Conservation (phyloP, 805 yeast genomes). For the Ogataea haglerorum region DNA sequence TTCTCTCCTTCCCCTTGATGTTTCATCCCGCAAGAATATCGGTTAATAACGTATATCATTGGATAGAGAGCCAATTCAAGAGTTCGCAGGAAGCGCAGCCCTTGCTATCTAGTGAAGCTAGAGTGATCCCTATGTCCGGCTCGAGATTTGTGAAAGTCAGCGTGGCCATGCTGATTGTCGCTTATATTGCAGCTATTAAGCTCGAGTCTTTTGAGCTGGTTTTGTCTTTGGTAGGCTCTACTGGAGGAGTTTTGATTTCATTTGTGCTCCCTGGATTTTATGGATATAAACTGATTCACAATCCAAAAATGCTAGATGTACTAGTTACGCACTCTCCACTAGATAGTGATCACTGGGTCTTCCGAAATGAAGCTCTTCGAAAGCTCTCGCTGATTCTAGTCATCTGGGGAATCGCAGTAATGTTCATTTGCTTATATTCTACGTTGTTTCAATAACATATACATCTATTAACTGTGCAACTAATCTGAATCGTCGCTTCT, state of each 20-base stretch:
- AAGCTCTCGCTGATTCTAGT: slow-evolving; percentile 37
- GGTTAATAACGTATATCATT: slow-evolving; percentile 59
- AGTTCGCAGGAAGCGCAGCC: slow-evolving; percentile 4
- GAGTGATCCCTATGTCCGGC: slow-evolving; percentile 44
- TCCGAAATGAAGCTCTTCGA: slow-evolving; percentile 20
- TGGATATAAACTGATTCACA: slow-evolving; percentile 54
- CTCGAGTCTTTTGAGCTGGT: slow-evolving; percentile 66
- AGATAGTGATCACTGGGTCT: slow-evolving; percentile 23
- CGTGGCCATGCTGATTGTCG: slow-evolving; percentile 38
- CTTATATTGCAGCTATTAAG: slow-evolving; percentile 56
- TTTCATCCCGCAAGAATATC: slow-evolving; percentile 81
- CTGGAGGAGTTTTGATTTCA: slow-evolving; percentile 78
- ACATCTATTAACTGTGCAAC: slow-evolving; percentile 26
- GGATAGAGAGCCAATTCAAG: slow-evolving; percentile 27
- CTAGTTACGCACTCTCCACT: slow-evolving; percentile 21
- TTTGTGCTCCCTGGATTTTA: slow-evolving; percentile 77
- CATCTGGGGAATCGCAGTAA: slow-evolving; percentile 52
- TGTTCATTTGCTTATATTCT: slow-evolving; percentile 52
- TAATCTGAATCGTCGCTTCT: slow-evolving; percentile 60
- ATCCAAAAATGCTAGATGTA: slow-evolving; percentile 12
- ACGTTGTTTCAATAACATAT: slow-evolving; percentile 30
- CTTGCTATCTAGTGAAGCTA: slow-evolving; percentile 2
- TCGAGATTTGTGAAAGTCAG: slow-evolving; percentile 50
- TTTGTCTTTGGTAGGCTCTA: slow-evolving; percentile 73
- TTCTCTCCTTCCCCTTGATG: slow-evolving; percentile 73